Conservation (phyloP, 2,329 filamentous ascomycete genomes). For the Calonectria pseudoreteaudii region DNA sequence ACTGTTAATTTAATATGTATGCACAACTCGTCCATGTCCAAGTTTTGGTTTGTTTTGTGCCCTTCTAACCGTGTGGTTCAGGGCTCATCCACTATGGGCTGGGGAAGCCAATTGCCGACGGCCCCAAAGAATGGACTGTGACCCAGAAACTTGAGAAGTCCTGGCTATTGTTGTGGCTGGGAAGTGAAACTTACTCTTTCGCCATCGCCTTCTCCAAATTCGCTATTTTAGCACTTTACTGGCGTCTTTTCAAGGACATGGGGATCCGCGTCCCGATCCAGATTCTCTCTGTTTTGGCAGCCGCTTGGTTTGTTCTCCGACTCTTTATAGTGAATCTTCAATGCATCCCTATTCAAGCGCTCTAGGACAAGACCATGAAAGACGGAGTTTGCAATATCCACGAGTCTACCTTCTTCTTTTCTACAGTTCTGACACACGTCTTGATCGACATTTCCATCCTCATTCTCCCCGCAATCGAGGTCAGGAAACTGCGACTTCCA, state of each 20-base stretch:
- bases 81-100: neutral
- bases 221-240: slow-evolving; percentile 1
- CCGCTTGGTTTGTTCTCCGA: slow-evolving; percentile 44
- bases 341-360: slow-evolving; percentile 47
- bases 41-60: too few relatives aligned
- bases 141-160: neutral
- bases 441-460: slow-evolving; percentile 48
- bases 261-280: slow-evolving; percentile 43
- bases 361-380: slow-evolving; percentile 46
- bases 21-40: neutral
- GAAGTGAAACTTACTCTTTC: neutral
- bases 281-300: slow-evolving; percentile 37
- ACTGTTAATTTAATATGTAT: neutral
- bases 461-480: slow-evolving; percentile 45
- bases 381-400: slow-evolving; percentile 45
- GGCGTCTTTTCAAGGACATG: neutral
- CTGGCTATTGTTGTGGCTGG: neutral
- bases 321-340: slow-evolving; percentile 48
- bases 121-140: neutral
- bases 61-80: neutral
- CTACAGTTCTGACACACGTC: slow-evolving; percentile 46
- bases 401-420: slow-evolving; percentile 47
- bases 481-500: slow-evolving; percentile 45
- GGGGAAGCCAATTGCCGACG: neutral
- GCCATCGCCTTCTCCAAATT: slow-evolving; percentile 4